Base-by-base conservation (phyloP, 1,284 basidiomycete genomes). In the Cronartium ribicola region DNA sequence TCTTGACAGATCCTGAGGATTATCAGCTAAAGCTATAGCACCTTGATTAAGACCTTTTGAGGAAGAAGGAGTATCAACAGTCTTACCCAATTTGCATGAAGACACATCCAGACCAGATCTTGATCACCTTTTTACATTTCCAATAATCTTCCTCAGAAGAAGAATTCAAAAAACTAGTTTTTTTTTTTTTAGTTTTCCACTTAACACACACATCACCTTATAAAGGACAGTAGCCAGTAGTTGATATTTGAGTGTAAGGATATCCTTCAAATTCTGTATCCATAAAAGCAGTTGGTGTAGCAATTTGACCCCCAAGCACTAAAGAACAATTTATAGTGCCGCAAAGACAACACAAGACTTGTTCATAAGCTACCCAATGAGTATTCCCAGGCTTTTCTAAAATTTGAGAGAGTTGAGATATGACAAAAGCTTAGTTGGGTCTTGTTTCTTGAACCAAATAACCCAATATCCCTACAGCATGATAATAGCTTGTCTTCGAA, bases 11-110 rank as follows among this genome's bases (percentile, higher is more conserved):
- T 59, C 61, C 17, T 59, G 60, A 14, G 66, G 75, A 63, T 76
- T 75, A n/a, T 71, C 67, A 3, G 76, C 66, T n/a, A 67, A 57
- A 29, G 70, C 76, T 60, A 77, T 72, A 6, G 76, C 62, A 3
- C 59, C 63, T 75, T 68, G 70, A 44, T 77, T 77, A 6, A n/a
- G 61, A 63, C 4, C 61, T 41, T 8, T 40, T 17, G 5, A 63
- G 29, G 20, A 63, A 41, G 6, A 63, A 40, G 4, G 37, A n/a
- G 17, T 63, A 63, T 7, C 2, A 6, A 29, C 6, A 3, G 61
- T 63, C 3, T 41, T 41, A 4, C 37, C 13, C 6, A 63, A 41
- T 8, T 63, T 40, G 13, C 29, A 37, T 40, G 44, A 41, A 17
- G 44, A 41, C 13, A 11, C n/a, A n/a, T n/a, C n/a, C n/a, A n/a